Percentiles rank a stretch among this genome's conserved stretches.
Evolutionary conservation across 441 rosid genomes (phyloP).

Genomic region (Gossypium schwendimanii): DNA sequence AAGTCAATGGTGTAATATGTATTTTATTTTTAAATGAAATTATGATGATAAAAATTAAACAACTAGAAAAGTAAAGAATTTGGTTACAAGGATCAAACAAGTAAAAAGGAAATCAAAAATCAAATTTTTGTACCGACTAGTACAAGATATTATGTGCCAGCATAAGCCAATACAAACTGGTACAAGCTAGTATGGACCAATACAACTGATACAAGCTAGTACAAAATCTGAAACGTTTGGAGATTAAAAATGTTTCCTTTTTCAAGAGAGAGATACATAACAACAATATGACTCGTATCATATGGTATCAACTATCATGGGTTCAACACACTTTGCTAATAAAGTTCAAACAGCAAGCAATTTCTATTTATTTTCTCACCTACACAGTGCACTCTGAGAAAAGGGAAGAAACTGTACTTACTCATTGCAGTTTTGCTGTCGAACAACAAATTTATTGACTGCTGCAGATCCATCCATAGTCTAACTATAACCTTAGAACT

Average conservation of each 20-base stretch:
- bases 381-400: neutral
- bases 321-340: neutral
- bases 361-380: neutral
- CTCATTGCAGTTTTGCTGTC: slow-evolving; percentile 79
- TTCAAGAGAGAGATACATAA: neutral
- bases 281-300: neutral
- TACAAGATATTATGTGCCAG: neutral
- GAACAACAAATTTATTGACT: slow-evolving; percentile 63
- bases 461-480: slow-evolving; percentile 88
- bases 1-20: neutral
- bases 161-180: neutral
- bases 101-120: neutral
- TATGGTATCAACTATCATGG: neutral
- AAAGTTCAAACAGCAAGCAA: slow-evolving; percentile 1
- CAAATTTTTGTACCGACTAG: neutral
- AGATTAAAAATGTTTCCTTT: neutral
- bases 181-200: neutral
- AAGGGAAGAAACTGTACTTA: slow-evolving; percentile 21
- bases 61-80: neutral
- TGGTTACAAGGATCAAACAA: neutral
- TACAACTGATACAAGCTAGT: neutral
- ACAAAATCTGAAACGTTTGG: neutral
- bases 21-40: neutral
- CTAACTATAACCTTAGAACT: slow-evolving; percentile 31
- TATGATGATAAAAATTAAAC: neutral